phyloP scores from a whole-genome alignment of 257 asterid species.

The Solanum chiquidenum region DNA sequence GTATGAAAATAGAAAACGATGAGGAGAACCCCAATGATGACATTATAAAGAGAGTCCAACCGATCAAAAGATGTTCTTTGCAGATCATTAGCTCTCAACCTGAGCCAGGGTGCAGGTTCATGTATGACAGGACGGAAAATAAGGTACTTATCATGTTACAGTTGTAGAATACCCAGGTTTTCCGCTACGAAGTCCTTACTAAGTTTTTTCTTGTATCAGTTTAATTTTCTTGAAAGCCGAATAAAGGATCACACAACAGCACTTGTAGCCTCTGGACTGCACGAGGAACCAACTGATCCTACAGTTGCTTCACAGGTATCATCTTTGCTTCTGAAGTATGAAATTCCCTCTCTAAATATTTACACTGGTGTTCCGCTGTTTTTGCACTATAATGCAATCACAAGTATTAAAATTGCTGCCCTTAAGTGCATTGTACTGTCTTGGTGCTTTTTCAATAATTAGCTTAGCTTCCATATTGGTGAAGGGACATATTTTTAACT shows the following conservation, averaged over 20 bases:
- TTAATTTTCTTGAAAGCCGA: conserved; percentile 71
- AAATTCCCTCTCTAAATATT: neutral
- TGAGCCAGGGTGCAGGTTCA: conserved; percentile 82
- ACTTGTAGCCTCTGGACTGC: conserved; percentile 50
- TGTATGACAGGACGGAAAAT: conserved; percentile 88
- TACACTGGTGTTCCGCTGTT: neutral
- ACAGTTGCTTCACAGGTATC: conserved; percentile 89
- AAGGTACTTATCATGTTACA: conserved; percentile 43
- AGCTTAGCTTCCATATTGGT: neutral
- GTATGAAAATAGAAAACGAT: conserved; percentile 32
- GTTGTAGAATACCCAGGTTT: neutral
- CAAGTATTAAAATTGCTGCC: neutral
- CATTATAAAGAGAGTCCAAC: conserved; percentile 70
- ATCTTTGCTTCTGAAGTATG: neutral
- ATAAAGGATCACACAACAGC: conserved; percentile 36
- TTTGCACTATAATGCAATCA: neutral
- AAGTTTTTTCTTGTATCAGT: conserved; percentile 25
- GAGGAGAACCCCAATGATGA: conserved; percentile 52
- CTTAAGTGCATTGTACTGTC: neutral
- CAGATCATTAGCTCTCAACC: conserved; percentile 37
- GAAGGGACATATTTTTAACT: neutral
- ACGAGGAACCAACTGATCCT: conserved; percentile 81
- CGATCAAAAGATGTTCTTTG: conserved; percentile 55
- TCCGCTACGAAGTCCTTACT: conserved; percentile 6
- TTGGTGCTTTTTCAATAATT: neutral